A percentile compares a stretch with the other conserved stretches of the same genome.
phyloP scores from a whole-genome alignment of 192 early-diverging fungal genomes.

The Borealophlyctis nickersoniae region DNA sequence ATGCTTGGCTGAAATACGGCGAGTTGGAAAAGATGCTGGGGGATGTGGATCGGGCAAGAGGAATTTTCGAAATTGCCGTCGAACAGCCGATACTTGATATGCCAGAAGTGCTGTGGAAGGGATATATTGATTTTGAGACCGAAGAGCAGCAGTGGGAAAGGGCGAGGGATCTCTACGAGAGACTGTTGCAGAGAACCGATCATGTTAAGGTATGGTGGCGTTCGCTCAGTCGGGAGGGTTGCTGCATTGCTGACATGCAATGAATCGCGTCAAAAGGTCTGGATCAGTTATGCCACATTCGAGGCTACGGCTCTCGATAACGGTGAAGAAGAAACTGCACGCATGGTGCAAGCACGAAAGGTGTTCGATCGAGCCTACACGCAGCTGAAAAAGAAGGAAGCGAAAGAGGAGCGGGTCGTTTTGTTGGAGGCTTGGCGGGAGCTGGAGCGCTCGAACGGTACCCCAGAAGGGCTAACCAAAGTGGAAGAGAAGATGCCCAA shows the following conservation, averaged over 20 bases:
- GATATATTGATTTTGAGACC: conserved; percentile 94
- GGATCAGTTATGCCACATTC: conserved; percentile 91
- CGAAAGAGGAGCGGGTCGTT: conserved; percentile 84
- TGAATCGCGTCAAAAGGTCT: too few relatives aligned
- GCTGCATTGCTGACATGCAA: conserved; percentile 3
- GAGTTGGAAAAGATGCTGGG: conserved; percentile 82
- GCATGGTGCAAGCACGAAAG: conserved; percentile 56
- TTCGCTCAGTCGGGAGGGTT: too few relatives aligned
- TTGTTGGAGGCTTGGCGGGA: conserved; percentile 91
- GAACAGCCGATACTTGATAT: conserved; percentile 88
- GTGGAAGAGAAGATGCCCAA: conserved; percentile 81
- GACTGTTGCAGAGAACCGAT: conserved; percentile 78
- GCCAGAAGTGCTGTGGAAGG: conserved; percentile 99
- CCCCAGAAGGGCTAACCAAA: conserved; percentile 35
- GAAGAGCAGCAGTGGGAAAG: conserved; percentile 74
- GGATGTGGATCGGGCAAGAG: conserved; percentile 79
- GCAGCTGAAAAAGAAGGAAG: conserved; percentile 61
- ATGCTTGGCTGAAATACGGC: conserved; percentile 97
- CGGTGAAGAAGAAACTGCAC: conserved; percentile 35
- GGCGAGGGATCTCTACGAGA: conserved; percentile 78
- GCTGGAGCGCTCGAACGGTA: conserved; percentile 62
- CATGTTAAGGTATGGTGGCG: conserved; percentile 94
- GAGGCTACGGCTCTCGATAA: conserved; percentile 70
- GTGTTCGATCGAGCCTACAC: conserved; percentile 77
- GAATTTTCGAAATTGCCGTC: conserved; percentile 89